Conservation (phyloP, 805 yeast species). For the Candida vartiovaarae region DNA sequence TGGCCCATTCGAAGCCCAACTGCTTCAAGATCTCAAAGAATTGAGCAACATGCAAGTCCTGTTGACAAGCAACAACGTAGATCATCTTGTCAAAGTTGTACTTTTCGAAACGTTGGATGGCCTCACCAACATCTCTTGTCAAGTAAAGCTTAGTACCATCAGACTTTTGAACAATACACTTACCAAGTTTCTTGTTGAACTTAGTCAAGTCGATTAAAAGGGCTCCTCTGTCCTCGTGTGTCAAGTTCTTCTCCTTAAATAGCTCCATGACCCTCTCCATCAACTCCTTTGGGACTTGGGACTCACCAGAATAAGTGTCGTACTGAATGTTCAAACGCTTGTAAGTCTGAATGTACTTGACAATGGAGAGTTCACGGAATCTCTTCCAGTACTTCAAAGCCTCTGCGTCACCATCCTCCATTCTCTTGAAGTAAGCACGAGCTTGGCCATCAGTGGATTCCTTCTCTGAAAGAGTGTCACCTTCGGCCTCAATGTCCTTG, state of each 20-base stretch:
- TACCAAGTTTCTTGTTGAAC: constrained; percentile 87
- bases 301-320: constrained; percentile 92
- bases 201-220: constrained; percentile 75
- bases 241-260: constrained; percentile 61
- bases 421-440: constrained; percentile 74
- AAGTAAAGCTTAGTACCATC: constrained; percentile 93
- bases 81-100: constrained; percentile 92
- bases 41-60: constrained; percentile 90
- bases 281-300: constrained; percentile 72
- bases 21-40: constrained; percentile 89
- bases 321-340: constrained; percentile 85
- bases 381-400: constrained; percentile 76
- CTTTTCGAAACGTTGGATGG: constrained; percentile 78
- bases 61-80: constrained; percentile 94
- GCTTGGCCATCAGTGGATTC: constrained; percentile 73
- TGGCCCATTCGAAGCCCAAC: constrained; percentile 86
- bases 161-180: constrained; percentile 84
- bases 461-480: constrained; percentile 38
- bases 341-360: constrained; percentile 78
- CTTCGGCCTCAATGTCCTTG: constrained; percentile 57
- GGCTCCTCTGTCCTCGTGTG: constrained; percentile 89
- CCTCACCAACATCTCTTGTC: constrained; percentile 96
- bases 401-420: constrained; percentile 89
- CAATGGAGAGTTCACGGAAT: constrained; percentile 88
- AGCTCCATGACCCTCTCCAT: constrained; percentile 60